Conservation (phyloP, 1,139 yeast genomes). For the Magnusiomyces magnusii region DNA sequence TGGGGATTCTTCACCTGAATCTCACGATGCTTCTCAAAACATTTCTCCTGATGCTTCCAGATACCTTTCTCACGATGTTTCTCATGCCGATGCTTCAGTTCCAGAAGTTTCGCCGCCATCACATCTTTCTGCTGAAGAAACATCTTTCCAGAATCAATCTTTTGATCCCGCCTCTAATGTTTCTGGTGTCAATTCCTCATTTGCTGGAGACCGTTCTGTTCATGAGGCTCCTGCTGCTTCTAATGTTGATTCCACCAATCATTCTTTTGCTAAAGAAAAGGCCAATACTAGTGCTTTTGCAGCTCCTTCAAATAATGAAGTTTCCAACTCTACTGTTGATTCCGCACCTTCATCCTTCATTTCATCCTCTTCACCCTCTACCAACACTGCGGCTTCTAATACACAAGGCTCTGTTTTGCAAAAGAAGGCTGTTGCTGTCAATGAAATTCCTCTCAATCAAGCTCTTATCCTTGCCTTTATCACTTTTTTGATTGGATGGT, state of each 20-base stretch:
- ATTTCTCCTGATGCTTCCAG: background rate
- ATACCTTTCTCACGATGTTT: background rate
- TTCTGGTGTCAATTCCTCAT: background rate
- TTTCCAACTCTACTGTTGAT: background rate
- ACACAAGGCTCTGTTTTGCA: background rate
- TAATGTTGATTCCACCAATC: background rate
- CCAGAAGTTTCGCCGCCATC: background rate
- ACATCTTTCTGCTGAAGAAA: background rate
- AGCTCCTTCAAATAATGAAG: background rate
- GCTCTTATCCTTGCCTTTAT: background rate
- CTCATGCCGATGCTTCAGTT: background rate
- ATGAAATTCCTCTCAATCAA: slow-evolving; percentile 2
- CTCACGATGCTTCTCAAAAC: background rate
- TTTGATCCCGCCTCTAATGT: background rate
- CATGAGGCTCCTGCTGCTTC: background rate
- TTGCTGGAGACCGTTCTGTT: background rate
- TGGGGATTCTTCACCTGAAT: background rate
- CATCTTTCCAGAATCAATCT: background rate
- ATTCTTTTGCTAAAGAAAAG: background rate
- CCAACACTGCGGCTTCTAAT: background rate
- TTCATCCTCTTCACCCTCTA: background rate
- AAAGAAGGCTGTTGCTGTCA: background rate
- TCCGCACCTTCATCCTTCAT: background rate
- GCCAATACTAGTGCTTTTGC: background rate
- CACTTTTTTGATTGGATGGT: slow-evolving; percentile 9